Percentiles rank a stretch among this genome's conserved stretches.
Evolutionary conservation across 345 rosid species (phyloP).

Genomic region (Citropsis articulata): DNA sequence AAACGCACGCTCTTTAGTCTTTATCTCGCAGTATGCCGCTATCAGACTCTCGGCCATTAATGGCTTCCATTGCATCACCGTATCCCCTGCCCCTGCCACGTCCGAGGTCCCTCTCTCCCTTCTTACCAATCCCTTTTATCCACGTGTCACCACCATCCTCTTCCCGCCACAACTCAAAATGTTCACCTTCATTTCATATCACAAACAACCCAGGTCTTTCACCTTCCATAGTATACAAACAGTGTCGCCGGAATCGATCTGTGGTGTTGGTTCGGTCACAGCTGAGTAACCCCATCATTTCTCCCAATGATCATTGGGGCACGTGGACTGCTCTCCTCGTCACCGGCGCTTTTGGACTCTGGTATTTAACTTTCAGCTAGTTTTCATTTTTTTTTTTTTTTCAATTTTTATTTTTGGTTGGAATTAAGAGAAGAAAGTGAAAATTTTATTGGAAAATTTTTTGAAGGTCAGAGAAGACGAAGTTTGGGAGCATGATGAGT

Average conservation of each 20-base stretch:
- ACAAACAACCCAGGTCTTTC: slow-evolving; percentile 13
- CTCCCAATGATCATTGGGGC: slow-evolving; percentile 76
- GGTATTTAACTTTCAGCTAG: slow-evolving; percentile 29
- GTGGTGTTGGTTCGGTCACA: slow-evolving; percentile 32
- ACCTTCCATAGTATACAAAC: background rate
- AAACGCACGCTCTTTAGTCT: too few relatives aligned
- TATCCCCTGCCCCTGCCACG: too few relatives aligned
- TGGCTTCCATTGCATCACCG: background rate
- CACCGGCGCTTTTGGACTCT: slow-evolving; percentile 82
- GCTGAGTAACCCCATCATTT: slow-evolving; percentile 49
- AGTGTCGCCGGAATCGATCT: slow-evolving; percentile 16
- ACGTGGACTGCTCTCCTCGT: slow-evolving; percentile 78
- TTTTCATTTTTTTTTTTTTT: background rate
- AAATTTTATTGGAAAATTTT: background rate
- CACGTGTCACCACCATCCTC: background rate
- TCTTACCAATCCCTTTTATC: slow-evolving; percentile 10
- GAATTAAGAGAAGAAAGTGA: too few relatives aligned
- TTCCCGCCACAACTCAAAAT: slow-evolving; percentile 5
- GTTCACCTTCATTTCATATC: background rate
- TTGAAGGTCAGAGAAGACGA: slow-evolving; percentile 78
- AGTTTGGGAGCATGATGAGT: slow-evolving; percentile 71
- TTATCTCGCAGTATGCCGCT: too few relatives aligned
- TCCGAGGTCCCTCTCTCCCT: background rate
- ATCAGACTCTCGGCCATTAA: background rate
- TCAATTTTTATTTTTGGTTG: background rate